These are phyloP conservation scores for Candida ponderosae DNA, from an alignment of 805 yeast species.

Conservation along the genomic window DNA sequence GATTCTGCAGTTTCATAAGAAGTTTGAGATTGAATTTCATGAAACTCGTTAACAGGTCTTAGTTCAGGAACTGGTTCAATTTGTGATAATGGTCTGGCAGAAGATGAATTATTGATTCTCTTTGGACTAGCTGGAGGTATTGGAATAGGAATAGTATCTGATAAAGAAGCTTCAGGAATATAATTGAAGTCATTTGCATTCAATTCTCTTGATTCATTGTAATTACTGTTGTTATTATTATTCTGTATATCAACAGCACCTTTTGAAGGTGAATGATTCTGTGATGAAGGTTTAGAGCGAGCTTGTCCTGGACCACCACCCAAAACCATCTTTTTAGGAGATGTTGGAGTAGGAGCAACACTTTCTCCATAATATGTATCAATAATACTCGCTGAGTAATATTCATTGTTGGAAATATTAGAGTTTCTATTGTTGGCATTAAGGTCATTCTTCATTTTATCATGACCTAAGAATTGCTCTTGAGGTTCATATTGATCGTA, in stretches of 20 bases:
- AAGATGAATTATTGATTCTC: background rate
- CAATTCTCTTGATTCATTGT: background rate
- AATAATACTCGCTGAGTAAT: conserved; percentile 16
- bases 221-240: background rate
- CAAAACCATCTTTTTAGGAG: conserved; percentile 1
- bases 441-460: background rate
- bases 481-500: background rate
- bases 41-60: background rate
- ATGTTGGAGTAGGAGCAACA: conserved; percentile 3
- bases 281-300: conserved; percentile 1
- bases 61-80: background rate
- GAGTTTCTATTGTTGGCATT: background rate
- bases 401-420: background rate
- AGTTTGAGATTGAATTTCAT: background rate
- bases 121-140: conserved; percentile 10
- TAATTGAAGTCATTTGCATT: conserved; percentile 4
- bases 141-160: conserved; percentile 8
- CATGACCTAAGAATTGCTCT: conserved; percentile 1
- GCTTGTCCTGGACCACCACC: conserved; percentile 1
- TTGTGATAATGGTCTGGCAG: conserved; percentile 4
- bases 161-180: conserved; percentile 13
- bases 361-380: conserved; percentile 12
- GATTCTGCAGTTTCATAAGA: background rate
- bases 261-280: background rate
- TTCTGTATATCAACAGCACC: background rate